Conservation (phyloP, 2,329 filamentous ascomycete species). For the Aspergillus udagawae region DNA sequence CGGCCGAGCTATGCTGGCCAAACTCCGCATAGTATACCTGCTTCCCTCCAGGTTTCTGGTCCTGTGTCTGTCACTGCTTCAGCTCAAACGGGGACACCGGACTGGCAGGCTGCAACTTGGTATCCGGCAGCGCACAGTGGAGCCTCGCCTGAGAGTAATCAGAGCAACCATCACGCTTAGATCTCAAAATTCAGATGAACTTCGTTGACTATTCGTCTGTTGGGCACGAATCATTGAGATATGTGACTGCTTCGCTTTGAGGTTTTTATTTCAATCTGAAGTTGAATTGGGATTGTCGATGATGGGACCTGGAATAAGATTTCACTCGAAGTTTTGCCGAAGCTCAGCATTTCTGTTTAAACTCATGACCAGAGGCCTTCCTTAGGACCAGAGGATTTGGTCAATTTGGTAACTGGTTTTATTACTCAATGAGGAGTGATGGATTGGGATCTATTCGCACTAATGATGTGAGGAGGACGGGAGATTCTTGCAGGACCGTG, state of each 20-base stretch:
- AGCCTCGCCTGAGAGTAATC: not conserved
- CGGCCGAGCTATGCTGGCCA: not conserved
- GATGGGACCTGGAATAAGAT: not conserved
- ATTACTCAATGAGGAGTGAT: not conserved
- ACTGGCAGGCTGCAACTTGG: not conserved
- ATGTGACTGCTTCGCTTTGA: not conserved
- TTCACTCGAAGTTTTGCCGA: not conserved
- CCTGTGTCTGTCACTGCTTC: not conserved
- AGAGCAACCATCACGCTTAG: not conserved
- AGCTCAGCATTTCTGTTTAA: not conserved
- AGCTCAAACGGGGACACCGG: not conserved
- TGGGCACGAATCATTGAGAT: not conserved
- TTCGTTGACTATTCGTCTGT: not conserved
- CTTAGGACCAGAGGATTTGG: not conserved
- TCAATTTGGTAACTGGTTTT: not conserved
- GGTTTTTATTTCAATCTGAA: not conserved
- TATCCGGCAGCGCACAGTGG: not conserved
- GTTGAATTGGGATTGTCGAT: not conserved
- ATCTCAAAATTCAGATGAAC: not conserved
- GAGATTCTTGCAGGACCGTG: not conserved
- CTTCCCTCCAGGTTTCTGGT: not conserved
- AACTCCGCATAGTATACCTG: not conserved
- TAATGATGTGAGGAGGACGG: not conserved
- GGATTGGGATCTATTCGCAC: not conserved
- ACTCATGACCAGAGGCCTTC: not conserved